phyloP scores from a whole-genome alignment of 306 rosid genomes.

The Lupinus albus region DNA sequence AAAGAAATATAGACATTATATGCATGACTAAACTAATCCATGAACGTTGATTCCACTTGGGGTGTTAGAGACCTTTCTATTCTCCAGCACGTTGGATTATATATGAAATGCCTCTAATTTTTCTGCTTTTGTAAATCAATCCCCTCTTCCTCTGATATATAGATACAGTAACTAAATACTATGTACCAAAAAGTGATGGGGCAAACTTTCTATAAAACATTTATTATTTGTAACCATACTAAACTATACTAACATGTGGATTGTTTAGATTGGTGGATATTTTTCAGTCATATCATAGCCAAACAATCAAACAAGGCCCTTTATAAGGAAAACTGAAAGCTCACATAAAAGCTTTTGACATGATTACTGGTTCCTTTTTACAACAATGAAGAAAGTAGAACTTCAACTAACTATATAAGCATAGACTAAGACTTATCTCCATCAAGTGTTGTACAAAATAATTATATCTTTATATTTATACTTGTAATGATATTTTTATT shows the following conservation, averaged over 20 bases:
- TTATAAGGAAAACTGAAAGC: not conserved
- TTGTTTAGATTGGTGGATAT: slow-evolving; percentile 37
- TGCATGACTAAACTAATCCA: slow-evolving; percentile 42
- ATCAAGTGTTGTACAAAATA: too few species aligned
- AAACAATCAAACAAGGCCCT: slow-evolving; percentile 23
- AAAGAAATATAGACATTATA: slow-evolving; percentile 44
- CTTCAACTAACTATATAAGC: slow-evolving; percentile 45
- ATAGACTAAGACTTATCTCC: too few species aligned
- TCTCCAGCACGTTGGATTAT: slow-evolving; percentile 16
- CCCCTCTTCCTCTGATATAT: slow-evolving; percentile 29
- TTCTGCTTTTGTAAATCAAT: slow-evolving; percentile 32
- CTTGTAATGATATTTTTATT: too few species aligned
- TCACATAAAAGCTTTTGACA: slow-evolving; percentile 49
- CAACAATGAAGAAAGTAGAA: slow-evolving; percentile 46
- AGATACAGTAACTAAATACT: slow-evolving; percentile 34
- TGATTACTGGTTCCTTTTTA: slow-evolving; percentile 44
- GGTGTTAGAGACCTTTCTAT: slow-evolving; percentile 40
- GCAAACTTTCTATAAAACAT: too few species aligned
- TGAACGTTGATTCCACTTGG: slow-evolving; percentile 55
- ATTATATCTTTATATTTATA: too few species aligned
- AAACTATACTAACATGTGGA: too few species aligned
- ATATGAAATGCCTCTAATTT: slow-evolving; percentile 4
- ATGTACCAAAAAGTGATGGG: too few species aligned
- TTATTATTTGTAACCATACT: too few species aligned
- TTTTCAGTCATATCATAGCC: slow-evolving; percentile 41